Conservation (phyloP, 805 yeast genomes). For the Yamadazyma akitaensis region DNA sequence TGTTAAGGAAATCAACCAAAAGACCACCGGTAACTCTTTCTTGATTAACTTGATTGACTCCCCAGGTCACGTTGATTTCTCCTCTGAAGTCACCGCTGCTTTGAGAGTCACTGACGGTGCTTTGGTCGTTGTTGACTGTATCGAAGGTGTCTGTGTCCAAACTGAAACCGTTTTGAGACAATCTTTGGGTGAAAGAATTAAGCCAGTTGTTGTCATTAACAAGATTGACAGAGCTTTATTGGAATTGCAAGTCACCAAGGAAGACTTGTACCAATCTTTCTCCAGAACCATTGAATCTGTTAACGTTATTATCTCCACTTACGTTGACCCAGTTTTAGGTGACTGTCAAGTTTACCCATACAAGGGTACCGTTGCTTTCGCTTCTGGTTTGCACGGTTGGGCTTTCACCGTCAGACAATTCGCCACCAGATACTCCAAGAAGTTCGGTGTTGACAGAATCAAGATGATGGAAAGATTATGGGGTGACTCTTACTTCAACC, state of each 20-base stretch:
- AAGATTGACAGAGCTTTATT: conserved; percentile 99
- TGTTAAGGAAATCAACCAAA: conserved; percentile 85
- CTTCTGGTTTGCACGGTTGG: conserved; percentile 99
- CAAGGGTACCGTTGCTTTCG: conserved; percentile 98
- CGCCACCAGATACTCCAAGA: conserved; percentile 96
- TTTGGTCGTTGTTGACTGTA: conserved; percentile 97
- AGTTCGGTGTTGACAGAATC: conserved; percentile 96
- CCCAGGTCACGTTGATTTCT: conserved; percentile 99
- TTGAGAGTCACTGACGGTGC: conserved; percentile 99
- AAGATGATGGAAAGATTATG: conserved; percentile 99
- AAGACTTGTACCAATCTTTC: conserved; percentile 97
- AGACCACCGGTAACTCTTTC: conserved; percentile 89
- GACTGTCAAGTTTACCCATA: conserved; percentile 99
- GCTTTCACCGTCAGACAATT: conserved; percentile 99
- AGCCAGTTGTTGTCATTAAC: conserved; percentile 98
- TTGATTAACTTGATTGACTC: conserved; percentile 98
- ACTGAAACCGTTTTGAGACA: conserved; percentile 99
- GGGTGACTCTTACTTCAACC: conserved; percentile 99
- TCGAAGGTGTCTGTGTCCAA: conserved; percentile 99
- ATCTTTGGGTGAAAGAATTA: conserved; percentile 98
- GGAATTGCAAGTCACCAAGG: conserved; percentile 98
- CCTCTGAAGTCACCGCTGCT: conserved; percentile 99
- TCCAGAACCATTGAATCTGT: conserved; percentile 99
- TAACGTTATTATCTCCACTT: conserved; percentile 96
- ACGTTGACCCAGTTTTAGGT: conserved; percentile 86